Percentiles rank a stretch among this genome's conserved stretches.
Conservation (phyloP, 768 basidiomycete genomes). For the Gelatoporia subvermispora region DNA sequence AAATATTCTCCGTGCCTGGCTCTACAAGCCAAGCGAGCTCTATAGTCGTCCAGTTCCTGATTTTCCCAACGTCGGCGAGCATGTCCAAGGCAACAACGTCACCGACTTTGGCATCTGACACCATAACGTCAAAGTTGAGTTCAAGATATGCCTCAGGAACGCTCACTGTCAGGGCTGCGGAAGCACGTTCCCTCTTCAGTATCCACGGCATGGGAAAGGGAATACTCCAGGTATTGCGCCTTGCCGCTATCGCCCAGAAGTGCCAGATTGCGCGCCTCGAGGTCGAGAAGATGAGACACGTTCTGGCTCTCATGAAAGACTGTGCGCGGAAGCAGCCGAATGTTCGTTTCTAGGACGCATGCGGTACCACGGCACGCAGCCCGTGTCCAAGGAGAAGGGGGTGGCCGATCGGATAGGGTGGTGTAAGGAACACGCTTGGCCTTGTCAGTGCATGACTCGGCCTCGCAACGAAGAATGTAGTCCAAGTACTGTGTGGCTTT, state of each 20-base stretch:
- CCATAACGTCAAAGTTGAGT: neutral
- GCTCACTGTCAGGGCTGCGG: conserved; percentile 42
- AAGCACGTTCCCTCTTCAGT: conserved; percentile 45
- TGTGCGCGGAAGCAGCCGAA: conserved; percentile 36
- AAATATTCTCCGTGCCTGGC: conserved; percentile 20
- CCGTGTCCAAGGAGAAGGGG: conserved; percentile 6
- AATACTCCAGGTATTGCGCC: conserved; percentile 36
- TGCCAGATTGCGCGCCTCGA: conserved; percentile 32
- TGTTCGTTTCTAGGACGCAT: conserved; percentile 51
- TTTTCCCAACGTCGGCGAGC: conserved; percentile 22
- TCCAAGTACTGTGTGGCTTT: conserved; percentile 37
- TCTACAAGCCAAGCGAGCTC: conserved; percentile 36
- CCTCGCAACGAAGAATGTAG: conserved; percentile 12
- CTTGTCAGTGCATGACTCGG: conserved; percentile 8
- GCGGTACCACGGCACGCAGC: conserved; percentile 20
- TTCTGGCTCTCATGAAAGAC: conserved; percentile 17
- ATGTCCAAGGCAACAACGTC: conserved; percentile 38
- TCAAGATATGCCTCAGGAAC: neutral
- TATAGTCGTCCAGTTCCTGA: conserved; percentile 12
- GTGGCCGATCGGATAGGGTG: conserved; percentile 3
- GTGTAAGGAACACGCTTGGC: conserved; percentile 10
- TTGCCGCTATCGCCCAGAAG: conserved; percentile 30
- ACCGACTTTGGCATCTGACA: conserved; percentile 24
- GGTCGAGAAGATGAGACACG: conserved; percentile 37
- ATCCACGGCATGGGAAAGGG: conserved; percentile 56